A percentile compares a stretch with the other conserved stretches of the same genome.
phyloP scores from a whole-genome alignment of 2,329 filamentous ascomycete genomes.

The Talaromyces amestolkiae region DNA sequence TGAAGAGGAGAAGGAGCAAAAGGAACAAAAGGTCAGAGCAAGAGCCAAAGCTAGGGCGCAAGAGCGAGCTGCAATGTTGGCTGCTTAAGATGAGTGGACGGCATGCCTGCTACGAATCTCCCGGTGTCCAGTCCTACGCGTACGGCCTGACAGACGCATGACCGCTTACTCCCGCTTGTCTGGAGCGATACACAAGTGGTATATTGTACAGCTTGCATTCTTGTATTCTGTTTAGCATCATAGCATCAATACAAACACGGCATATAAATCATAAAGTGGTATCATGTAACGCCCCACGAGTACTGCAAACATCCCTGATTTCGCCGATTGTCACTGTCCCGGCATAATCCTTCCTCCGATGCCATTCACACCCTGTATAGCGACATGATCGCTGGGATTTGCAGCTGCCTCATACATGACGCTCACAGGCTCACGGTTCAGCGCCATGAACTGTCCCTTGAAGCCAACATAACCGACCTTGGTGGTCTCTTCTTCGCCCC shows the following conservation, averaged over 20 bases:
- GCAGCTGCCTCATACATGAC: constrained; percentile 93
- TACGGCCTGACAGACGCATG: not conserved
- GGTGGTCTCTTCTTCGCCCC: constrained; percentile 78
- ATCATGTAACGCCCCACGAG: not conserved
- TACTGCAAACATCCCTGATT: not conserved
- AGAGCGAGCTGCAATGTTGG: constrained; percentile 29
- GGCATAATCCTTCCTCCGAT: constrained; percentile 41
- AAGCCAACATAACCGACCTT: constrained; percentile 82
- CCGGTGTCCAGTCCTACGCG: not conserved
- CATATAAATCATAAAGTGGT: constrained; percentile 2
- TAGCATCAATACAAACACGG: not conserved
- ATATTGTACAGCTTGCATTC: not conserved
- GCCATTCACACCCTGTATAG: constrained; percentile 45
- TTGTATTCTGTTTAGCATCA: not conserved
- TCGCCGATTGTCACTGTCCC: constrained; percentile 35
- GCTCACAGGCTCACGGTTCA: constrained; percentile 77
- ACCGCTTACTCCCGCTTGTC: not conserved
- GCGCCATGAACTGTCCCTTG: constrained; percentile 87
- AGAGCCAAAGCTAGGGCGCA: constrained; percentile 33
- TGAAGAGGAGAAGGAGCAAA: constrained; percentile 30
- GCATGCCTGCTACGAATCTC: not conserved
- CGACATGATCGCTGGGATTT: constrained; percentile 79
- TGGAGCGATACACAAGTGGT: not conserved
- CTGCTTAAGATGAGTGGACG: constrained; percentile 22
- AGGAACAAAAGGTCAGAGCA: constrained; percentile 31